Evolutionary conservation across 2,329 filamentous ascomycete species (phyloP).

Genomic region (Calonectria leucothoes): DNA sequence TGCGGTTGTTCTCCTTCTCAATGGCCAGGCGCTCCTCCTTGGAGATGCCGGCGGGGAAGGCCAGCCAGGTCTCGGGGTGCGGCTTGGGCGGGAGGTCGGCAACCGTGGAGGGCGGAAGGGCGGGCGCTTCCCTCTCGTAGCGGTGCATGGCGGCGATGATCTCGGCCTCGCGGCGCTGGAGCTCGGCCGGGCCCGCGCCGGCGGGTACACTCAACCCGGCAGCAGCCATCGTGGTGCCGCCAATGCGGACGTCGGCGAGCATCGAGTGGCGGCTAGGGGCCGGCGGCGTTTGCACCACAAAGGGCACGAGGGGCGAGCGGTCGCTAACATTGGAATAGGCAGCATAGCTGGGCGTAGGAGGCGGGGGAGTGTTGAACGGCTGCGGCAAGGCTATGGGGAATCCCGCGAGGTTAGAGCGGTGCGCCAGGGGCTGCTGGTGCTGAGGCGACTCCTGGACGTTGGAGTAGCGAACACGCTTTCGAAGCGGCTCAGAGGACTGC

Average conservation of each 20-base stretch:
- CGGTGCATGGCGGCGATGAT: constrained; percentile 33
- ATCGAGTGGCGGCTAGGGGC: not conserved
- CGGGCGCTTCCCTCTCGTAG: constrained; percentile 40
- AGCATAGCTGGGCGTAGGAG: not conserved
- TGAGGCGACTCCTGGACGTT: not conserved
- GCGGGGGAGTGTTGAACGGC: not conserved
- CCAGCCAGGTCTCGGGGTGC: constrained; percentile 29
- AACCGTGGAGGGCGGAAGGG: constrained; percentile 42
- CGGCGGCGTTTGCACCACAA: not conserved
- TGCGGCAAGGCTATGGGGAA: not conserved
- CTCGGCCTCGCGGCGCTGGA: constrained; percentile 26
- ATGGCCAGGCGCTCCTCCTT: constrained; percentile 21
- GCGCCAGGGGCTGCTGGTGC: not conserved
- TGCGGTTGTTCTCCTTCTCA: constrained; percentile 39
- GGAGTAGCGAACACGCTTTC: not conserved
- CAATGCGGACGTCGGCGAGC: not conserved
- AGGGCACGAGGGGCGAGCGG: not conserved
- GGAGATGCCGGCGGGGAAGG: constrained; percentile 30
- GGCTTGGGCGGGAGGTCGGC: constrained; percentile 43
- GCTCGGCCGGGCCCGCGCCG: constrained; percentile 27
- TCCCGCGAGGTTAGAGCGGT: not conserved
- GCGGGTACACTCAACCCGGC: constrained; percentile 37
- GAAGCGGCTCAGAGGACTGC: not conserved
- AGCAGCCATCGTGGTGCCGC: not conserved
- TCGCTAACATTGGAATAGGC: not conserved